These are phyloP conservation scores for Paramecium primaurelia DNA, from an alignment of 73 alveolate species.

Conservation along the genomic window DNA sequence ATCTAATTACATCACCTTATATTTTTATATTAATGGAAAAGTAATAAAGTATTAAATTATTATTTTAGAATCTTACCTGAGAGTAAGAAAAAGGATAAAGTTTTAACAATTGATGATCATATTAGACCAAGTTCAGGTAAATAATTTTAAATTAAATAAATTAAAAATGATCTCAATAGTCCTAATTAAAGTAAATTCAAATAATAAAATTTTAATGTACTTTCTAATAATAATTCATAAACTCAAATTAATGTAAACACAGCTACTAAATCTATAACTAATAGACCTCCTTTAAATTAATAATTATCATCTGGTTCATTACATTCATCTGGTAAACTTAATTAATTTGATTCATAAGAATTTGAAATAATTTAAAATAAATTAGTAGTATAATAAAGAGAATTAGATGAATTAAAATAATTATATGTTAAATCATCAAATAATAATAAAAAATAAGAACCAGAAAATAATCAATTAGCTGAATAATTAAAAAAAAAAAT, in stretches of 20 bases:
- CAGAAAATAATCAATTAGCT: background rate
- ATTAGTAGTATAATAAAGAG: background rate
- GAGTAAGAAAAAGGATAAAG: background rate
- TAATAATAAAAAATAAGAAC: background rate
- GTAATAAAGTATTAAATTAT: background rate
- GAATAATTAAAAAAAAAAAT: background rate
- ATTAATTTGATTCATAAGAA: conserved; percentile 11
- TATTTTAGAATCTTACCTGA: background rate
- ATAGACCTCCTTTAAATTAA: background rate
- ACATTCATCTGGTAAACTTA: background rate
- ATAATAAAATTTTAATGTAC: background rate
- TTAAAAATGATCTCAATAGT: background rate
- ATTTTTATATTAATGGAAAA: background rate
- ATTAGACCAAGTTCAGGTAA: background rate
- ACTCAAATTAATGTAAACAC: background rate
- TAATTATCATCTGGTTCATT: background rate
- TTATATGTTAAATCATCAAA: background rate
- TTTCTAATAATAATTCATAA: background rate
- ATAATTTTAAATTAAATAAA: background rate
- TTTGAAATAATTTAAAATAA: background rate
- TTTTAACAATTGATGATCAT: background rate
- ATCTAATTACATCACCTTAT: background rate
- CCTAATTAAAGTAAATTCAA: background rate
- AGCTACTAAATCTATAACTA: background rate
- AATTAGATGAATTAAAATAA: background rate